Conservation (phyloP, 2,329 filamentous ascomycete species). For the Ceratocystis lukuohia region DNA sequence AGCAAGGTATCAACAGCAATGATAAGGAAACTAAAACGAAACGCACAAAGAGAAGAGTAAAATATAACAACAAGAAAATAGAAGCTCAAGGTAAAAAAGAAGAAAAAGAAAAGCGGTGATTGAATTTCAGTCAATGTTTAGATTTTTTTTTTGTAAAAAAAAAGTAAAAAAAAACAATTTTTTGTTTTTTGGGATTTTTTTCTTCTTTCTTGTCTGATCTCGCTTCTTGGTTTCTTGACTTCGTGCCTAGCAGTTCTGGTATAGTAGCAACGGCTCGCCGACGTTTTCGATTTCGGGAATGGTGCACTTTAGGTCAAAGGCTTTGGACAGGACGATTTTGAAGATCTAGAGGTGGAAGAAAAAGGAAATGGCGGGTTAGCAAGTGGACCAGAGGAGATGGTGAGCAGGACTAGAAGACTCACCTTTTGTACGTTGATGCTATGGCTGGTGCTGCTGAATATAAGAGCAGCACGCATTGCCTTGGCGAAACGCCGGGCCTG, state of each 20-base stretch:
- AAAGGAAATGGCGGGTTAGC: neutral
- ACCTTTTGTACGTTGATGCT: constrained; percentile 99
- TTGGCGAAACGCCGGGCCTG: constrained; percentile 91
- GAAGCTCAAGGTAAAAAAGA: neutral
- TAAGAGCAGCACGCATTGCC: constrained; percentile 93
- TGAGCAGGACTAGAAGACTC: constrained; percentile 20
- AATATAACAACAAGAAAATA: neutral
- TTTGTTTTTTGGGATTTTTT: neutral
- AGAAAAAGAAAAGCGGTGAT: no score
- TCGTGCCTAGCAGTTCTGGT: constrained; percentile 46
- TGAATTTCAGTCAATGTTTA: no score
- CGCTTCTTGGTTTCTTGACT: neutral
- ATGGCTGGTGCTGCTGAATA: constrained; percentile 97
- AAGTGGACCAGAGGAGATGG: neutral
- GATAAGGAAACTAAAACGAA: neutral
- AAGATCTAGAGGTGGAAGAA: constrained; percentile 58
- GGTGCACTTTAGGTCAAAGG: constrained; percentile 96
- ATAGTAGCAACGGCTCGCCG: constrained; percentile 86
- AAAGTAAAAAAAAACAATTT: neutral
- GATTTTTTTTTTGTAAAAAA: neutral
- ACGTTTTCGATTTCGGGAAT: constrained; percentile 98
- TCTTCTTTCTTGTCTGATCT: neutral
- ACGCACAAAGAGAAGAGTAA: neutral
- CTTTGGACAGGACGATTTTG: constrained; percentile 97
- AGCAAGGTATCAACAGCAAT: neutral